Conservation (phyloP, 2,329 filamentous ascomycete genomes). For the Venturia pyrina region DNA sequence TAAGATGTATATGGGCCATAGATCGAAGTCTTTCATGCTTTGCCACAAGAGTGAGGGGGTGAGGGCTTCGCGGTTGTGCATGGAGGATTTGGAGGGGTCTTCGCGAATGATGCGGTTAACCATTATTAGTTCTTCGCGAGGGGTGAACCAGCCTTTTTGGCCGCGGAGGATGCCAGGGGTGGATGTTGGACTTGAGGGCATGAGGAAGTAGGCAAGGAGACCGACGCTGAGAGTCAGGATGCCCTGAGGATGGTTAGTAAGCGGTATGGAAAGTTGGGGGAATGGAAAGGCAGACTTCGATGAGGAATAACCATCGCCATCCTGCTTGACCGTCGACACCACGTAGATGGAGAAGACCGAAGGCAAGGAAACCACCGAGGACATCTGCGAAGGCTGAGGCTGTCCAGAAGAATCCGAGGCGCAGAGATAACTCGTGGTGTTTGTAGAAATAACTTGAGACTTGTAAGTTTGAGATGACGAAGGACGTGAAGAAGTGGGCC, state of each 20-base stretch:
- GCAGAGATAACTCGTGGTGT: constrained; percentile 24
- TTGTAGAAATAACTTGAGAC: constrained; percentile 28
- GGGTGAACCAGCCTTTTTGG: constrained; percentile 24
- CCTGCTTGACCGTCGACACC: constrained; percentile 18
- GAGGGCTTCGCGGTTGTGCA: constrained; percentile 21
- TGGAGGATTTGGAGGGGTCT: constrained; percentile 18
- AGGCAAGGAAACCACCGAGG: constrained; percentile 25
- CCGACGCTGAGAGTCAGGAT: constrained; percentile 17
- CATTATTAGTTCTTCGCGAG: constrained; percentile 19
- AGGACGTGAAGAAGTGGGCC: constrained; percentile 17
- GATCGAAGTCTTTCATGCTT: constrained; percentile 18
- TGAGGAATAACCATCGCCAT: constrained; percentile 18
- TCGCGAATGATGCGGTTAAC: constrained; percentile 20
- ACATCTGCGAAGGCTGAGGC: constrained; percentile 24
- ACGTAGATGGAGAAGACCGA: constrained; percentile 25
- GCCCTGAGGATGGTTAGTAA: constrained; percentile 14
- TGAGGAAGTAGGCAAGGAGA: constrained; percentile 16
- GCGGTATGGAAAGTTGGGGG: background rate
- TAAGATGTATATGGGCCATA: constrained; percentile 20
- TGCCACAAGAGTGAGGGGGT: constrained; percentile 18
- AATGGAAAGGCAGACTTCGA: constrained; percentile 8
- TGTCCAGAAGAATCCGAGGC: constrained; percentile 30
- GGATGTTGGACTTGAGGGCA: constrained; percentile 20
- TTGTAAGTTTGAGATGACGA: constrained; percentile 9
- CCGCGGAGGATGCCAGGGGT: constrained; percentile 22